Evolutionary conservation across 2,329 filamentous ascomycete species (phyloP), one percentile per base, ranked within the genome.

Genomic region (Fusarium mundagurra): DNA sequence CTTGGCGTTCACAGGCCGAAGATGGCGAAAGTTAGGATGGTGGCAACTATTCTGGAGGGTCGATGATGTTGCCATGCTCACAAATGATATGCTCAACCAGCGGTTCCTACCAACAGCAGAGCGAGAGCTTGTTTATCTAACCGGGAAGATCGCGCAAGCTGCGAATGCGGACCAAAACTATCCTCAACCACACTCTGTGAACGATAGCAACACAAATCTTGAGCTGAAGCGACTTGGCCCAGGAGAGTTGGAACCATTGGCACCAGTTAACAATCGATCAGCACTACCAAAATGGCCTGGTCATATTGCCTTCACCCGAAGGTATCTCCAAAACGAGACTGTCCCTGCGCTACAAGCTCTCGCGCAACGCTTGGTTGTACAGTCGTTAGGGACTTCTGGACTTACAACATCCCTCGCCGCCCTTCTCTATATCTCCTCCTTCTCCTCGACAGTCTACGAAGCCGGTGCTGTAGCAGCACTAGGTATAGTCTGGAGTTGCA

Each of bases 1-100:
- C 73, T 84, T 90, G 50, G 95, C 94, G 0, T 96, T 98, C 76
- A 86, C 89, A 0, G 91, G 93, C n/a, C 87, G 85, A 24, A 87
- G 91, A 44, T 98, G 96, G 96, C 89, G 90, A 33, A 92, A 93
- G 72, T 86, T 98, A 8, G 89, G 91, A 22, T 98, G 96, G 95
- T 98, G 94, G 93, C 97, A 97, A 81, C 88, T 98, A 0, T 95
- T 98, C 80, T 98, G 95, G 95, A 91, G 94, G 27, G 95, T 96
- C 31, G 96, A 98, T 80, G 96, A 98, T 78, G 94, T 98, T 17
- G 90, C 91, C 6, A 93, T 96, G 88, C 91, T 98, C 62, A 92
- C 93, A 6, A 90, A 91, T 2, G 93, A 96, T 76, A 92, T 98
- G 69, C 85, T 98, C 7, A 89, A 90, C 68, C 91, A 92, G 72